These are phyloP conservation scores for Patellaria atrata DNA, from an alignment of 495 filamentous ascomycete genomes.

Conservation along the genomic window DNA sequence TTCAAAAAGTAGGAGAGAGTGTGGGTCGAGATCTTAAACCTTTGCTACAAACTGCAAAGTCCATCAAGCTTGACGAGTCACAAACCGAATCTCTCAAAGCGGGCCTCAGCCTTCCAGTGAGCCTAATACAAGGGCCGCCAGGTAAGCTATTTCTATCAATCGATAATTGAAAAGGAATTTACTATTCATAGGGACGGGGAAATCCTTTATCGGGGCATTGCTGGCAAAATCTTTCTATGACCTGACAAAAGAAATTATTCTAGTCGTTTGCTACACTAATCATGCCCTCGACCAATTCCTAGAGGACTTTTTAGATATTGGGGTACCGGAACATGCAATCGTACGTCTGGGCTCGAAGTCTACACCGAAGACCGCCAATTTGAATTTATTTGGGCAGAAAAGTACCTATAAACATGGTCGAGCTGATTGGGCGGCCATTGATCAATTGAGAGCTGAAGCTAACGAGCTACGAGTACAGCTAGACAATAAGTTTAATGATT, in stretches of 20 bases:
- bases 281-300: slow-evolving; percentile 50
- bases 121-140: slow-evolving; percentile 63
- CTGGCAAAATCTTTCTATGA: slow-evolving; percentile 45
- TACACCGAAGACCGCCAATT: slow-evolving; percentile 31
- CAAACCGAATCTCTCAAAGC: slow-evolving; percentile 43
- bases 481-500: slow-evolving; percentile 28
- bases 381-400: slow-evolving; percentile 36
- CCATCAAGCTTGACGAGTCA: slow-evolving; percentile 40
- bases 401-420: slow-evolving; percentile 17
- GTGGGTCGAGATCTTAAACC: slow-evolving; percentile 20
- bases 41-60: slow-evolving; percentile 18
- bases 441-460: slow-evolving; percentile 25
- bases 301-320: slow-evolving; percentile 50
- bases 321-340: slow-evolving; percentile 39
- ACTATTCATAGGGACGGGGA: slow-evolving; percentile 51
- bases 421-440: slow-evolving; percentile 29
- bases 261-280: slow-evolving; percentile 50
- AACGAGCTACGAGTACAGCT: slow-evolving; percentile 16
- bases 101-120: slow-evolving; percentile 40
- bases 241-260: slow-evolving; percentile 35
- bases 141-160: slow-evolving; percentile 32
- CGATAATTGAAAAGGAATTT: background rate
- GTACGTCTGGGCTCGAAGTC: slow-evolving; percentile 57
- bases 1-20: slow-evolving; percentile 15
- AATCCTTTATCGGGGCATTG: slow-evolving; percentile 62